These are phyloP conservation scores for Boeremia exigua DNA, from an alignment of 2,329 filamentous ascomycete species.

Conservation along the genomic window DNA sequence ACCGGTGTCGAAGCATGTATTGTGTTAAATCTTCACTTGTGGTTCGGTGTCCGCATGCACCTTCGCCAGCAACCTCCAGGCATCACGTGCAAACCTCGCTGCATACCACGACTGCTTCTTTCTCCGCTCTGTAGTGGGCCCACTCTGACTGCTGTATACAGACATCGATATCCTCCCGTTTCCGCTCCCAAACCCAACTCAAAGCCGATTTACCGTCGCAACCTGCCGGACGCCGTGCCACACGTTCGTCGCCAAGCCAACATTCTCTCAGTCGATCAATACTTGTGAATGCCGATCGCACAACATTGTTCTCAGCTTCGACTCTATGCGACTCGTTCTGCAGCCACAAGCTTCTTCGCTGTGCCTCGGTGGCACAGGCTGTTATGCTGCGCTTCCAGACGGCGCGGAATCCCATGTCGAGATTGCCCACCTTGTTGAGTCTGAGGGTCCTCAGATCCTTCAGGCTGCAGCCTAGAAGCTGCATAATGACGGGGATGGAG, in stretches of 20 bases:
- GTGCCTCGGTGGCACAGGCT: constrained; percentile 15
- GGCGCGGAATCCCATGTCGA: constrained; percentile 25
- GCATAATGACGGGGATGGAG: constrained; percentile 15
- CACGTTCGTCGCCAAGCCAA: constrained; percentile 25
- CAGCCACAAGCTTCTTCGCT: constrained; percentile 19
- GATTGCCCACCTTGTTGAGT: constrained; percentile 19
- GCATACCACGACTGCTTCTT: constrained; percentile 17
- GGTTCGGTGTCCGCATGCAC: background rate
- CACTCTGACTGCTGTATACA: constrained; percentile 9
- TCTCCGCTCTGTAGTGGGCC: constrained; percentile 18
- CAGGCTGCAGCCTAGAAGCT: constrained; percentile 10
- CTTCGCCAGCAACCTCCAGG: background rate
- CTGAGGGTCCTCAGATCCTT: constrained; percentile 10
- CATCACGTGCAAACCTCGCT: constrained; percentile 17
- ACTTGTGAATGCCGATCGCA: constrained; percentile 15
- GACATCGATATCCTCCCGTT: constrained; percentile 12
- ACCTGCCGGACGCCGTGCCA: constrained; percentile 16
- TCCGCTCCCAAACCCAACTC: constrained; percentile 26
- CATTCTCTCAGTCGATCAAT: constrained; percentile 16
- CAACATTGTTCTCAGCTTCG: constrained; percentile 23
- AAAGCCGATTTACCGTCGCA: background rate
- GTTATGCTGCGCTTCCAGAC: constrained; percentile 23
- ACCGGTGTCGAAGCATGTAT: too few relatives aligned
- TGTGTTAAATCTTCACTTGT: too few relatives aligned
- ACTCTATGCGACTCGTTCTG: constrained; percentile 22